Conservation (phyloP, 1,139 yeast species). For the Protomyces inundatus region DNA sequence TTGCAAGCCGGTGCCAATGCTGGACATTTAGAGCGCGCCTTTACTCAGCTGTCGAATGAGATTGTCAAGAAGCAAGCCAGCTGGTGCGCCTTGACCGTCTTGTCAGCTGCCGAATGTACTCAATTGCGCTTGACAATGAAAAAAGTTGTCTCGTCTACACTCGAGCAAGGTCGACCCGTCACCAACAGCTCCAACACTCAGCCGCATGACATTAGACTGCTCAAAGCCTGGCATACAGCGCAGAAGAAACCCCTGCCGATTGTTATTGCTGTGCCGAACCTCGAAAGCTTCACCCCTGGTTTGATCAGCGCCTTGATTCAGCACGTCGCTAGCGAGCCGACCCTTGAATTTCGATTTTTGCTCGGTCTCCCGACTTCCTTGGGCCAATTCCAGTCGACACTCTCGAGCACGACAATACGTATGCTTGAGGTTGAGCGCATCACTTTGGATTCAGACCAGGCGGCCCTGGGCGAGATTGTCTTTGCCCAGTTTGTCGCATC, state of each 20-base stretch:
- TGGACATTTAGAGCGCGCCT: not conserved
- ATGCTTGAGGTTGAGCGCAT: not conserved
- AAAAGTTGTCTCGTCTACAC: slow-evolving; percentile 3
- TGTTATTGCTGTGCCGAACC: not conserved
- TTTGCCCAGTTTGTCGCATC: not conserved
- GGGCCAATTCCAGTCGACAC: slow-evolving; percentile 1
- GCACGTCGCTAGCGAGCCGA: not conserved
- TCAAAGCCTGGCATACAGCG: slow-evolving; percentile 4
- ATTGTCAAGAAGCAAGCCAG: not conserved
- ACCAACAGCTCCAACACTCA: slow-evolving; percentile 2
- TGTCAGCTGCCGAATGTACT: slow-evolving; percentile 6
- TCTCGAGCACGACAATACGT: not conserved
- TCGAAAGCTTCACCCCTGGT: not conserved
- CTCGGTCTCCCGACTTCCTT: slow-evolving; percentile 11
- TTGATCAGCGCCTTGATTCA: slow-evolving; percentile 6
- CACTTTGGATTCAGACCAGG: not conserved
- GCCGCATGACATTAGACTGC: slow-evolving; percentile 4
- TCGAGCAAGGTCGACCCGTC: not conserved
- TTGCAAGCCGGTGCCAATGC: not conserved
- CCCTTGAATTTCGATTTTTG: slow-evolving; percentile 2
- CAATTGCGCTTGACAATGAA: slow-evolving; percentile 1
- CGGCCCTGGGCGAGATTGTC: slow-evolving; percentile 6
- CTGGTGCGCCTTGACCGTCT: not conserved
- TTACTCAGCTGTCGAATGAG: not conserved
- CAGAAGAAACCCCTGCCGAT: not conserved